These are phyloP conservation scores for Senecio squalidus DNA, from an alignment of 140 eudicot genomes.

Conservation along the genomic window DNA sequence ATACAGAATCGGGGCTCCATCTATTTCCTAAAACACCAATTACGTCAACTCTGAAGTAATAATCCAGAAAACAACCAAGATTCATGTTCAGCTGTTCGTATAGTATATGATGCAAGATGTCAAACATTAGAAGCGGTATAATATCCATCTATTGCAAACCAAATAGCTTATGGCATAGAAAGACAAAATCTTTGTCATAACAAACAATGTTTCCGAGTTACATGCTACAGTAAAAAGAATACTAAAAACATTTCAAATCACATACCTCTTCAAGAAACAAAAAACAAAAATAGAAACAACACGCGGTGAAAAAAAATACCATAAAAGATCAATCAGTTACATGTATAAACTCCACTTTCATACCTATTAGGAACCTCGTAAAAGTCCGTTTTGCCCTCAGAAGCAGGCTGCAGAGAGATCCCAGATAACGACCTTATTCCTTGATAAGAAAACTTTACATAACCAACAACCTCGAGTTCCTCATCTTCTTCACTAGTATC, in stretches of 20 bases:
- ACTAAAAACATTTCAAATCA: conserved; percentile 24
- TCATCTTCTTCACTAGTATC: conserved; percentile 72
- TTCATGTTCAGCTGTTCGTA: not conserved
- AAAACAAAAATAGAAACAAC: conserved; percentile 18
- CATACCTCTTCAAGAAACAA: conserved; percentile 19
- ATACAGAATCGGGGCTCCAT: not conserved
- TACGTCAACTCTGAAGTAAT: not conserved
- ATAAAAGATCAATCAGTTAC: conserved; percentile 41
- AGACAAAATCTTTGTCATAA: conserved; percentile 16
- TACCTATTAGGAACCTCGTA: conserved; percentile 82
- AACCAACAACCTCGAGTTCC: conserved; percentile 68
- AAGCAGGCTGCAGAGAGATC: conserved; percentile 62
- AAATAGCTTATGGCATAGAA: conserved; percentile 15
- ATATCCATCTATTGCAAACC: conserved; percentile 12
- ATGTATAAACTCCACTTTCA: conserved; percentile 67
- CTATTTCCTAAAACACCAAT: not conserved
- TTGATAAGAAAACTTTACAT: conserved; percentile 64
- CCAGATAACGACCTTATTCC: conserved; percentile 76
- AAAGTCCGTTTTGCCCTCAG: conserved; percentile 77
- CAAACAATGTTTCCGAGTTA: conserved; percentile 23
- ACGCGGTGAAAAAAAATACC: not conserved
- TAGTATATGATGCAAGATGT: conserved; percentile 5
- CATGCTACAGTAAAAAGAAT: conserved; percentile 32
- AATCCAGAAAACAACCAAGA: not conserved
- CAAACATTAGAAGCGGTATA: conserved; percentile 5